phyloP scores from a whole-genome alignment of 2,329 filamentous ascomycete species.

The Aspergillus aculeatus region DNA sequence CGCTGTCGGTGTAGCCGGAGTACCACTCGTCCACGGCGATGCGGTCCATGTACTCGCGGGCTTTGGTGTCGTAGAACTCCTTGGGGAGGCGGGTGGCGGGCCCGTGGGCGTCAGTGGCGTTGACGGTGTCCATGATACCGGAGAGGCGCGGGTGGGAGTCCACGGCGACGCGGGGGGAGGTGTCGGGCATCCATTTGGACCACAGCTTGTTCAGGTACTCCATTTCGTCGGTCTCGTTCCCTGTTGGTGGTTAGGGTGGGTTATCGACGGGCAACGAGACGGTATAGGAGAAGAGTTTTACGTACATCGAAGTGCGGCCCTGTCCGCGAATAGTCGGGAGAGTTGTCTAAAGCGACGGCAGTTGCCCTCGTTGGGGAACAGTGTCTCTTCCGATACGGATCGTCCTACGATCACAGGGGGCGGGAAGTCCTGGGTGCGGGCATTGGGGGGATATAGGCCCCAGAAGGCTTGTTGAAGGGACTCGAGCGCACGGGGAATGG shows the following conservation, averaged over 20 bases:
- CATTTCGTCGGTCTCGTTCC: slow-evolving; percentile 77
- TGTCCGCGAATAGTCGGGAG: slow-evolving; percentile 67
- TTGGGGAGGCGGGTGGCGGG: slow-evolving; percentile 73
- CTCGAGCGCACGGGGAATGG: slow-evolving; percentile 72
- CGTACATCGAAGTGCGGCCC: slow-evolving; percentile 65
- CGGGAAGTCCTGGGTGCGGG: slow-evolving; percentile 54
- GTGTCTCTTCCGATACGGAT: slow-evolving; percentile 67
- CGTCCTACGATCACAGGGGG: slow-evolving; percentile 66
- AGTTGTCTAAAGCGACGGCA: slow-evolving; percentile 72
- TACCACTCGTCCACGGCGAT: slow-evolving; percentile 93
- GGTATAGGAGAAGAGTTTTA: background rate
- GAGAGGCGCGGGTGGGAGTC: slow-evolving; percentile 80
- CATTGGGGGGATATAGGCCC: slow-evolving; percentile 67
- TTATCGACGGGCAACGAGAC: background rate
- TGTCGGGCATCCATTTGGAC: slow-evolving; percentile 80
- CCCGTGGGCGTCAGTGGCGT: slow-evolving; percentile 82
- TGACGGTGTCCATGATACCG: slow-evolving; percentile 93
- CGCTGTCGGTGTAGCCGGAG: slow-evolving; percentile 76
- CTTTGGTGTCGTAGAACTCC: slow-evolving; percentile 82
- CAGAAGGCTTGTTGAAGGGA: slow-evolving; percentile 73
- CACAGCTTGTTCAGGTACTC: slow-evolving; percentile 74
- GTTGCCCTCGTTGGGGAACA: slow-evolving; percentile 74
- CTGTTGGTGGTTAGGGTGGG: slow-evolving; percentile 21
- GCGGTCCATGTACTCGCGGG: slow-evolving; percentile 65
- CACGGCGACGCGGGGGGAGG: slow-evolving; percentile 68